Percentiles rank a stretch among this genome's conserved stretches.
phyloP scores from a whole-genome alignment of 768 basidiomycete genomes.

The Solioccasus polychromus region DNA sequence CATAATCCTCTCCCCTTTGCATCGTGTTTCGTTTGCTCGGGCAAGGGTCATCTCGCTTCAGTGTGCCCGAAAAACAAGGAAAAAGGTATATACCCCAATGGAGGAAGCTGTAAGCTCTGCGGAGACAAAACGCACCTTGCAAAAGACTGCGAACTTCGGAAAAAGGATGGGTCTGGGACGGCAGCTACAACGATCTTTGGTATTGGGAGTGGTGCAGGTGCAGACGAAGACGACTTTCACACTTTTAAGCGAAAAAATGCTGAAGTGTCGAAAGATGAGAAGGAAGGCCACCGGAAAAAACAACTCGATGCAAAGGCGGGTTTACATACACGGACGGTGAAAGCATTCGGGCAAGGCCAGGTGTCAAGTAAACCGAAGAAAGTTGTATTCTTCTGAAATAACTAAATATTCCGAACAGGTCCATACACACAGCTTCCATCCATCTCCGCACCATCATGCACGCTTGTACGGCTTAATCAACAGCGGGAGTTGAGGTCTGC shows the following conservation, averaged over 20 bases:
- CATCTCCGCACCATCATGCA: no score
- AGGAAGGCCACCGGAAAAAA: constrained; percentile 41
- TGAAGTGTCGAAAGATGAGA: constrained; percentile 62
- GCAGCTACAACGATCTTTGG: constrained; percentile 22
- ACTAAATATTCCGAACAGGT: no score
- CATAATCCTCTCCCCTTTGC: constrained; percentile 78
- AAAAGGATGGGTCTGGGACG: constrained; percentile 44
- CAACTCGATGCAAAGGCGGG: constrained; percentile 43
- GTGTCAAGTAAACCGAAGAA: constrained; percentile 37
- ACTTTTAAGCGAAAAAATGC: constrained; percentile 61
- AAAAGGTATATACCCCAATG: constrained; percentile 86
- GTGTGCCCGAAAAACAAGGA: constrained; percentile 76
- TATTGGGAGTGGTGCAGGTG: constrained; percentile 54
- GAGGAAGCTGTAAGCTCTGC: constrained; percentile 88
- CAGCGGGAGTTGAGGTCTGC: neutral
- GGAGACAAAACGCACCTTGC: constrained; percentile 83
- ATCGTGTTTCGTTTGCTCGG: constrained; percentile 87
- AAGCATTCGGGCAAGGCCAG: constrained; percentile 30
- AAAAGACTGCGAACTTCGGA: constrained; percentile 71
- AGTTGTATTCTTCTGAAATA: constrained; percentile 51
- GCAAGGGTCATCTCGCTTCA: constrained; percentile 82
- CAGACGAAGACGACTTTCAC: constrained; percentile 97
- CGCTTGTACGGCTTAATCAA: neutral
- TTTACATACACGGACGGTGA: constrained; percentile 40
- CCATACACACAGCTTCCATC: no score